These are phyloP conservation scores for Curvularia lunata DNA, from an alignment of 2,329 filamentous ascomycete genomes.

Conservation along the genomic window DNA sequence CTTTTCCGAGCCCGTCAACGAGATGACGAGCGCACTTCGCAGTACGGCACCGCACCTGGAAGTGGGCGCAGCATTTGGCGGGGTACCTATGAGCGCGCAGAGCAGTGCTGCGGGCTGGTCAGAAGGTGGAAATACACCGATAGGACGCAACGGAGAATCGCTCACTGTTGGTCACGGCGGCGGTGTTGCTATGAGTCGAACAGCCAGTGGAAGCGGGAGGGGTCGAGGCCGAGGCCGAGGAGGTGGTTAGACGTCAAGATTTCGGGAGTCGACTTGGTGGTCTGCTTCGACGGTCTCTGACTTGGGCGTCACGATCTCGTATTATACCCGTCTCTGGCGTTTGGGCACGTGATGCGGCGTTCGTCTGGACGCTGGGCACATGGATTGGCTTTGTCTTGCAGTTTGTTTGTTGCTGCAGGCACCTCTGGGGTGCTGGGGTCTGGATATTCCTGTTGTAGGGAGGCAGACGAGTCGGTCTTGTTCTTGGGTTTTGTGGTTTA, in stretches of 20 bases:
- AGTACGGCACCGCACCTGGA: slow-evolving; percentile 43
- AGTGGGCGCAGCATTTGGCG: slow-evolving; percentile 37
- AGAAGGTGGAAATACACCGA: slow-evolving; percentile 46
- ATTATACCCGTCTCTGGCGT: slow-evolving; percentile 25
- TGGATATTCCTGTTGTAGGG: neutral
- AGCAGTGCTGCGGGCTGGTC: slow-evolving; percentile 47
- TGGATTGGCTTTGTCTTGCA: neutral
- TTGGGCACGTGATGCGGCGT: slow-evolving; percentile 4
- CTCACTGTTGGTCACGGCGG: slow-evolving; percentile 33
- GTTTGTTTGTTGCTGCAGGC: neutral
- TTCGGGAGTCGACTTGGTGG: neutral
- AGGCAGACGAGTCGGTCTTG: neutral
- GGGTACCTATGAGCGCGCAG: slow-evolving; percentile 51
- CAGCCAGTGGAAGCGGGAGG: slow-evolving; percentile 47
- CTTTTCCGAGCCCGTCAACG: slow-evolving; percentile 38
- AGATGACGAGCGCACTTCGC: slow-evolving; percentile 43
- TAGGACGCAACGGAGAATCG: slow-evolving; percentile 40
- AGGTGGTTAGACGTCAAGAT: slow-evolving; percentile 8
- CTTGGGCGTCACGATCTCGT: slow-evolving; percentile 10
- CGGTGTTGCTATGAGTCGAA: slow-evolving; percentile 46
- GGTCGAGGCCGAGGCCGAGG: slow-evolving; percentile 39
- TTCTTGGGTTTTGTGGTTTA: neutral
- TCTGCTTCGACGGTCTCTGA: slow-evolving; percentile 2
- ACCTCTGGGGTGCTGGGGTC: neutral
- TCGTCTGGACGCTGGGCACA: neutral